Evolutionary conservation across 345 rosid genomes (phyloP), one percentile per base, ranked within the genome.

Genomic region (Tarenaya hassleriana): DNA sequence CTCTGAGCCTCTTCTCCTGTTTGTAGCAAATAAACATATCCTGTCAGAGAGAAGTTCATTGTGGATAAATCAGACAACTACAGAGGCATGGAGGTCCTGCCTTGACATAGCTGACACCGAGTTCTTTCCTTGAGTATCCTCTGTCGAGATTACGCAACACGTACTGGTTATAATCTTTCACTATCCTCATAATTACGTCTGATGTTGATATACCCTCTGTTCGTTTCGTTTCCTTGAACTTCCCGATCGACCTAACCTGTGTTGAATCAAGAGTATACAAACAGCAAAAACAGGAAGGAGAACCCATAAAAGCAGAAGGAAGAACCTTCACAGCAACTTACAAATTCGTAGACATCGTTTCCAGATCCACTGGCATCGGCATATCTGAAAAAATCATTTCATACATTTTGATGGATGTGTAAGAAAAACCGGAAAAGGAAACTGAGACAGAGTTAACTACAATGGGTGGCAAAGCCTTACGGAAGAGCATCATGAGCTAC

Each of bases 331-430:
- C 4, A 18, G 31, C 33, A 35, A 59, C 89, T 77, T 71, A 79
- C 90, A 73, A 73, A 82, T 73, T 82, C 90, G 63, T 82, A 79
- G 42, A 79, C 89, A 73, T 79, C 89, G 7, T 77, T 82, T 58
- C 83, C 85, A 52, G 79, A 79, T 14, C 85, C 89, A 73, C 77
- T 82, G 19, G 86, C 76, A 79, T 82, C 90, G 35, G 81, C 81
- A 58, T 82, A 82, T 32, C 89, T 82, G 52, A 49, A 62, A 41
- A 20, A n/a, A 21, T 3, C 14, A 41, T 11, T 1, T 16, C 6
- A 27, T 16, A 42, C 17, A 34, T 18, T 9, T 1, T 14, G 32
- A 47, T n/a, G n/a, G n/a, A n/a, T n/a, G n/a, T n/a, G n/a, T 1
- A 13, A n/a, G 13, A 2, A 7, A 13, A 18, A 3, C n/a, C n/a